Evolutionary conservation across 768 basidiomycete species (phyloP), one percentile per base, ranked within the genome.

Genomic region (Collybia mongolica): DNA sequence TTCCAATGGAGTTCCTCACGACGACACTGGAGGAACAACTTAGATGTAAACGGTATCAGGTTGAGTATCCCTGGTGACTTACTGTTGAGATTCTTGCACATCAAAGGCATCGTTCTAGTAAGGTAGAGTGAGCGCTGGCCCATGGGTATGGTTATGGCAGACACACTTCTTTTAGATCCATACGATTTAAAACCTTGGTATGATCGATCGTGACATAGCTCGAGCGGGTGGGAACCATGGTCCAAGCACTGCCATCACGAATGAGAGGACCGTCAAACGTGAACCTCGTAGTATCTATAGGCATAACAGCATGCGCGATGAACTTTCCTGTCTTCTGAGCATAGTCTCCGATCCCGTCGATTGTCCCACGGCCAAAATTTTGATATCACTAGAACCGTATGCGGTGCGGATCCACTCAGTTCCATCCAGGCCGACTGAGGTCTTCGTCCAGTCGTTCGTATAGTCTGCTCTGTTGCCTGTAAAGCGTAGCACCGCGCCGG

Each of bases 361-460:
- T 54, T 2, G 46, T 54, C 14, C 52, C 52, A 7, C 48, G 42
- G 11, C 52, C 48, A 38, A 11, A 26, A 54, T 49, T 39, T 54
- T 54, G 42, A 54, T 49, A 17, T 29, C 37, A 32, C 46, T 41
- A 14, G 52, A 48, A 15, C 45, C 26, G 32, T 44, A 39, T 14
- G 48, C 52, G n/a, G 48, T 54, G 8, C 52, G 35, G 36, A 54
- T 49, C 46, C 48, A 54, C 15, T 54, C 42, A 23, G 52, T 54
- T 24, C 48, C 52, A 32, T 54, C 36, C 1, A 49, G 35, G 2
- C 28, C 15, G 15, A 43, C 40, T 15, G 52, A 54, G 5, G 14
- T 32, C 36, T 54, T 54, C 9, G 12, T 44, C 52, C 52, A 54
- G 28, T 54, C 48, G 6, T 38, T 49, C 5, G 40, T 49, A 35